These are phyloP conservation scores for Calocybe indica DNA, from an alignment of 768 basidiomycete species.

Conservation along the genomic window DNA sequence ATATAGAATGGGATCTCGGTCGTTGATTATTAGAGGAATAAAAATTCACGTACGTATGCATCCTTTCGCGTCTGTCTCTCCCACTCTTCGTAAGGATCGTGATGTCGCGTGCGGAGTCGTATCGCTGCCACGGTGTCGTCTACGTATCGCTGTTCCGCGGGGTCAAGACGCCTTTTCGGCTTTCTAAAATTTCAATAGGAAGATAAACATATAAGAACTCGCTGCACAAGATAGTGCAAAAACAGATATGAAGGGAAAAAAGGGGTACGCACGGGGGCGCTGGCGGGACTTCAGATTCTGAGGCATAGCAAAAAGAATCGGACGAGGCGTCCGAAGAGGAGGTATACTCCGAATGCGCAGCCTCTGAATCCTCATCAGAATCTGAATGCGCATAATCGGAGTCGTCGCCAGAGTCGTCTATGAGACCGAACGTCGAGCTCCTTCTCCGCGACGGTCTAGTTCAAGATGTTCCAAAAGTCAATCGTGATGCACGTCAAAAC, in stretches of 20 bases:
- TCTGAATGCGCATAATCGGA: conserved; percentile 29
- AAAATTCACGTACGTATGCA: conserved; percentile 37
- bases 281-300: conserved; percentile 34
- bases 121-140: conserved; percentile 49
- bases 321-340: conserved; percentile 15
- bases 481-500: not conserved
- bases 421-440: conserved; percentile 49
- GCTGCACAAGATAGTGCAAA: too few species aligned
- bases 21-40: not conserved
- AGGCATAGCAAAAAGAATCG: conserved; percentile 35
- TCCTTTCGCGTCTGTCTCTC: conserved; percentile 44
- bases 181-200: conserved; percentile 15
- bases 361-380: conserved; percentile 23
- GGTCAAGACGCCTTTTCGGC: conserved; percentile 21
- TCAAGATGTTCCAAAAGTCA: conserved; percentile 2
- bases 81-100: conserved; percentile 56
- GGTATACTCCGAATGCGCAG: conserved; percentile 12
- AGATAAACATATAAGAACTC: not conserved
- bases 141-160: conserved; percentile 34
- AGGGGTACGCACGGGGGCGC: conserved; percentile 24
- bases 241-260: not conserved
- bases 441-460: conserved; percentile 21
- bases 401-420: conserved; percentile 30
- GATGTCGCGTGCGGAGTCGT: conserved; percentile 42
- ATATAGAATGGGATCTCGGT: not conserved